A percentile compares a stretch with the other conserved stretches of the same genome.
Evolutionary conservation across 352 stramenopile species (phyloP).

Genomic region (Phytophthora hibernalis): DNA sequence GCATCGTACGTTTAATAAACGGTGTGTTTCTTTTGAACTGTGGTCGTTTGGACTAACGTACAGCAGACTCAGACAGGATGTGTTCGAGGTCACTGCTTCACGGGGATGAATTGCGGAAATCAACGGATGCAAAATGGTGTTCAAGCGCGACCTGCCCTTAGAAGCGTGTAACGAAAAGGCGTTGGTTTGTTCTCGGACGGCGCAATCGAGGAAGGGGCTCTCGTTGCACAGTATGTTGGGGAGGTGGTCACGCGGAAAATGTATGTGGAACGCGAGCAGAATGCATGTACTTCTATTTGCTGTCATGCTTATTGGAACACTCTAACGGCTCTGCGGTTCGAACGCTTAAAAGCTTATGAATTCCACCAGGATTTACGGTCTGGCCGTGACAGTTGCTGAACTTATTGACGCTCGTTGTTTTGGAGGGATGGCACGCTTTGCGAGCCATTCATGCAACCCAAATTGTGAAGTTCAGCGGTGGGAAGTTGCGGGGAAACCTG

Average conservation of each 20-base stretch:
- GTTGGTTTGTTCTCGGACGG: neutral
- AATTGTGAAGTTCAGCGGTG: neutral
- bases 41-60: too few species aligned
- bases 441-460: neutral
- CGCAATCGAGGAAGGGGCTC: neutral
- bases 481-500: neutral
- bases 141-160: neutral
- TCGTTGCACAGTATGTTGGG: constrained; percentile 11
- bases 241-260: neutral
- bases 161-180: neutral
- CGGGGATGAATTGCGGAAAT: neutral
- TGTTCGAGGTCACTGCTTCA: constrained; percentile 6
- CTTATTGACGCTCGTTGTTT: neutral
- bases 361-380: neutral
- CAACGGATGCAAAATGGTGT: constrained; percentile 9
- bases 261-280: constrained; percentile 1
- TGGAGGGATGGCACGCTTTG: neutral
- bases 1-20: neutral
- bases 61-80: constrained; percentile 5
- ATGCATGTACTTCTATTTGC: too few species aligned
- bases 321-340: neutral
- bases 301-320: neutral
- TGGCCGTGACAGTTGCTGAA: neutral
- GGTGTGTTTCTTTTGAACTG: too few species aligned
- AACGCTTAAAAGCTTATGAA: too few species aligned